phyloP scores from a whole-genome alignment of 1,284 basidiomycete genomes.

The Macrocystidia cucumis region DNA sequence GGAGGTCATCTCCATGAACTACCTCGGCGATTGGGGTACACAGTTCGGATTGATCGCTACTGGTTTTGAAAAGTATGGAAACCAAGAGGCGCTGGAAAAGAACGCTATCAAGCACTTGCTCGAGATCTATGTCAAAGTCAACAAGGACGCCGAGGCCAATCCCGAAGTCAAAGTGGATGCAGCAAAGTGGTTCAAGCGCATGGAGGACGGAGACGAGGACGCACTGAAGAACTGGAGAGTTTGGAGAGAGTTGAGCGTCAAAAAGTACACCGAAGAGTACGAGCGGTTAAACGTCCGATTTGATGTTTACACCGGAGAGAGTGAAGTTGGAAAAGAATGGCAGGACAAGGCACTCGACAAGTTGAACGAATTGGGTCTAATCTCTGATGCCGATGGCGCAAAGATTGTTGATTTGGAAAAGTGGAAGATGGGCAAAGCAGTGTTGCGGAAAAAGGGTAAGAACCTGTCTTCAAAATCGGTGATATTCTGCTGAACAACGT shows the following conservation, averaged over 20 bases:
- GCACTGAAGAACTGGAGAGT: constrained; percentile 86
- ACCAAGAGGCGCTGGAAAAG: constrained; percentile 73
- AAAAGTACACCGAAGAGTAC: constrained; percentile 90
- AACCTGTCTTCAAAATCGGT: constrained; percentile 1
- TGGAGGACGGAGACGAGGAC: constrained; percentile 90
- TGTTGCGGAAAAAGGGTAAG: constrained; percentile 82
- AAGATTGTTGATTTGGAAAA: constrained; percentile 81
- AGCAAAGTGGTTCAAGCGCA: constrained; percentile 88
- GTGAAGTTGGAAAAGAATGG: constrained; percentile 74
- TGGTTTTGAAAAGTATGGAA: constrained; percentile 91
- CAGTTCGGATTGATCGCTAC: constrained; percentile 89
- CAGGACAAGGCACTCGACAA: constrained; percentile 66
- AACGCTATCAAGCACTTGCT: constrained; percentile 96
- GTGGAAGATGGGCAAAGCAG: constrained; percentile 87
- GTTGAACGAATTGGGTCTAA: constrained; percentile 51
- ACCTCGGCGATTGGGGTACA: constrained; percentile 93
- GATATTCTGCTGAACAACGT: constrained; percentile 1
- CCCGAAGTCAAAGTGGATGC: constrained; percentile 78
- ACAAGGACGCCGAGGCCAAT: constrained; percentile 73
- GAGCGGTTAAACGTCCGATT: constrained; percentile 88
- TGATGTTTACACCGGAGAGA: constrained; percentile 94
- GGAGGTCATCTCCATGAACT: constrained; percentile 90
- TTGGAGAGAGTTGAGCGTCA: constrained; percentile 90
- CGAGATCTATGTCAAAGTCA: constrained; percentile 93
- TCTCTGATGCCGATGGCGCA: constrained; percentile 64